These are phyloP conservation scores for Gossypium stocksii DNA, from an alignment of 345 rosid species.

Conservation along the genomic window DNA sequence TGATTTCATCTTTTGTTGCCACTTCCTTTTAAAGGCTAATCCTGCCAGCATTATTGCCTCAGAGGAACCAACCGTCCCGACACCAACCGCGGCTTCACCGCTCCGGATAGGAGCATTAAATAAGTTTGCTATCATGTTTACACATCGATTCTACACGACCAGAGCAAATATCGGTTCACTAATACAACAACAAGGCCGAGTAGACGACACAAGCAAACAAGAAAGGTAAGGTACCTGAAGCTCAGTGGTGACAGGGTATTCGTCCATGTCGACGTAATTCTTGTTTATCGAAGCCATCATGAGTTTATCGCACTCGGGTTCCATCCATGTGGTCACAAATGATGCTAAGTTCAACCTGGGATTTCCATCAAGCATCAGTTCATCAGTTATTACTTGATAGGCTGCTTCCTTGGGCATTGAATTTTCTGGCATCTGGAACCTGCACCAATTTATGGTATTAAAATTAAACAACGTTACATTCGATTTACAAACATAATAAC, in stretches of 20 bases:
- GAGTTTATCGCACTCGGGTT: slow-evolving; percentile 75
- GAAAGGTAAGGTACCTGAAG: slow-evolving; percentile 42
- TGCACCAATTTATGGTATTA: slow-evolving; percentile 17
- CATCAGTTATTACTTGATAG: slow-evolving; percentile 66
- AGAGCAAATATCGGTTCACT: neutral
- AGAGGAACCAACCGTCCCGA: slow-evolving; percentile 74
- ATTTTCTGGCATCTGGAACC: slow-evolving; percentile 56
- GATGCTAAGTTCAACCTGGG: slow-evolving; percentile 79
- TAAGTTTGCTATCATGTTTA: slow-evolving; percentile 73
- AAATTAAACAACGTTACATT: too few relatives aligned
- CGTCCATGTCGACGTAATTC: slow-evolving; percentile 85
- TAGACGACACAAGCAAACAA: neutral
- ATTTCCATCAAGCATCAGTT: slow-evolving; percentile 77
- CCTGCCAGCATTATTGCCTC: slow-evolving; percentile 90
- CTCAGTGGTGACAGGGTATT: slow-evolving; percentile 80
- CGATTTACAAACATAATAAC: too few relatives aligned
- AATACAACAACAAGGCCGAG: neutral
- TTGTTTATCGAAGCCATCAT: slow-evolving; percentile 62
- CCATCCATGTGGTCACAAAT: slow-evolving; percentile 88
- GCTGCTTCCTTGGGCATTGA: slow-evolving; percentile 80
- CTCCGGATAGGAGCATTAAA: slow-evolving; percentile 63
- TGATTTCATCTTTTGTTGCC: slow-evolving; percentile 60
- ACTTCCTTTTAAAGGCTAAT: slow-evolving; percentile 66
- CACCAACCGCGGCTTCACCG: slow-evolving; percentile 57
- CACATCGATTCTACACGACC: slow-evolving; percentile 58